Evolutionary conservation across 768 basidiomycete genomes (phyloP).

Genomic region (Cystobasidium onofrii): DNA sequence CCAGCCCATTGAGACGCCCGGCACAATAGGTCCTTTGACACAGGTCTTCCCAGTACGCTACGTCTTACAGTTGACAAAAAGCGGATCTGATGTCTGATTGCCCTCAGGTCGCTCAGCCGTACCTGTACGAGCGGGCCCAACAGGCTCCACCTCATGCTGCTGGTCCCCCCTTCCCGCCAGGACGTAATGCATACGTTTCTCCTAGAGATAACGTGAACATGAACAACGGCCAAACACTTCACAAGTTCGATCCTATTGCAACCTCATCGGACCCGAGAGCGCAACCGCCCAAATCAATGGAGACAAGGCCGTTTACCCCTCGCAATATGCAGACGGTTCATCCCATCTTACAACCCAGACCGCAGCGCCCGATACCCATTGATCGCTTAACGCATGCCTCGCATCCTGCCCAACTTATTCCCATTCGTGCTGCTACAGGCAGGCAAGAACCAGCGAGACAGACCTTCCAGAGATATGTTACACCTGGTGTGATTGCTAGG

Average conservation of each 20-base stretch:
- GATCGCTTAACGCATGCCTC: background rate
- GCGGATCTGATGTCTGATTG: no score
- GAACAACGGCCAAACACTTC: no score
- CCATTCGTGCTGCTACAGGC: background rate
- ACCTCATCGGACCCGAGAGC: background rate
- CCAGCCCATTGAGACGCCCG: background rate
- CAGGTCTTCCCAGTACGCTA: background rate
- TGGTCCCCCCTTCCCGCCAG: no score
- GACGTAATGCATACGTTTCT: no score
- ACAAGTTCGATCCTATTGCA: no score
- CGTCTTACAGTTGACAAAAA: no score
- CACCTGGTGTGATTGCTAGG: background rate
- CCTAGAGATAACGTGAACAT: no score
- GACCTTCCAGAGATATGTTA: background rate
- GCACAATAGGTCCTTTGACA: background rate
- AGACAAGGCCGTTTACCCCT: background rate
- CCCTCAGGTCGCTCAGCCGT: no score
- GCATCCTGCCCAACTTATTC: background rate
- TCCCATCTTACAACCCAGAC: background rate
- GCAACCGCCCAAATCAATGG: background rate
- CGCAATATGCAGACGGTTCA: background rate
- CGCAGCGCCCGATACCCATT: background rate
- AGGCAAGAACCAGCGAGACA: background rate
- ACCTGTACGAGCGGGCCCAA: no score
- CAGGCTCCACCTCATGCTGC: no score